These are phyloP conservation scores for Podaxis sp. DNA, from an alignment of 768 basidiomycete species.

Conservation along the genomic window DNA sequence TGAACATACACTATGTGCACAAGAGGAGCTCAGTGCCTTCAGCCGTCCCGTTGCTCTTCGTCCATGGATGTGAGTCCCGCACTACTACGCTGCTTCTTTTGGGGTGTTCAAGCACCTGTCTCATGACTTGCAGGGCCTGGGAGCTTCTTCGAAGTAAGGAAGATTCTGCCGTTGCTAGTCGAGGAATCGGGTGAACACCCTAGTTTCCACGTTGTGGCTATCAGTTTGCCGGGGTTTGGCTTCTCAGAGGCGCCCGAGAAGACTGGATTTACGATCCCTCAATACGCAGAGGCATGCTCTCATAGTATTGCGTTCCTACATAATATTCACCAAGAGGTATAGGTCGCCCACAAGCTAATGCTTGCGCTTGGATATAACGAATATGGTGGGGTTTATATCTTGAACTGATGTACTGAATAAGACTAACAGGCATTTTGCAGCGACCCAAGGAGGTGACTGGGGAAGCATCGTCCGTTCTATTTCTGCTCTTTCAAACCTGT, in stretches of 20 bases:
- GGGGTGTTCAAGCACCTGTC: not conserved
- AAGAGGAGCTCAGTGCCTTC: slow-evolving; percentile 35
- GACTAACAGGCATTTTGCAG: slow-evolving; percentile 13
- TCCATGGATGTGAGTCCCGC: slow-evolving; percentile 44
- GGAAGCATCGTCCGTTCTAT: slow-evolving; percentile 10
- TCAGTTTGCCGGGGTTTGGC: slow-evolving; percentile 57
- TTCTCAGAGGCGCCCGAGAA: slow-evolving; percentile 54
- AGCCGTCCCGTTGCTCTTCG: slow-evolving; percentile 38
- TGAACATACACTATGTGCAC: slow-evolving; percentile 54
- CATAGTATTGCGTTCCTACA: not conserved
- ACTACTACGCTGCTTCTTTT: not conserved
- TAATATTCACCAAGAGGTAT: not conserved
- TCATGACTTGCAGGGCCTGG: slow-evolving; percentile 47
- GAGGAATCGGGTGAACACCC: slow-evolving; percentile 38
- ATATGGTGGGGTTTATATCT: slow-evolving; percentile 29
- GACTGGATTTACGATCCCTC: slow-evolving; percentile 39
- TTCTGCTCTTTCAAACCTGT: not conserved
- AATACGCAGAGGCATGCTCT: slow-evolving; percentile 48
- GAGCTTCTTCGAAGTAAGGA: slow-evolving; percentile 51
- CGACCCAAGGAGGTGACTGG: slow-evolving; percentile 27
- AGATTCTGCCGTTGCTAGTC: slow-evolving; percentile 51
- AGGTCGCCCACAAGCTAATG: slow-evolving; percentile 48
- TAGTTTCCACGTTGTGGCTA: slow-evolving; percentile 58
- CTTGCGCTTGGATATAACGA: slow-evolving; percentile 40
- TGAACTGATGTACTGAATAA: not conserved